These are phyloP conservation scores for Vigna trinervia DNA, from an alignment of 306 rosid species.

Conservation along the genomic window DNA sequence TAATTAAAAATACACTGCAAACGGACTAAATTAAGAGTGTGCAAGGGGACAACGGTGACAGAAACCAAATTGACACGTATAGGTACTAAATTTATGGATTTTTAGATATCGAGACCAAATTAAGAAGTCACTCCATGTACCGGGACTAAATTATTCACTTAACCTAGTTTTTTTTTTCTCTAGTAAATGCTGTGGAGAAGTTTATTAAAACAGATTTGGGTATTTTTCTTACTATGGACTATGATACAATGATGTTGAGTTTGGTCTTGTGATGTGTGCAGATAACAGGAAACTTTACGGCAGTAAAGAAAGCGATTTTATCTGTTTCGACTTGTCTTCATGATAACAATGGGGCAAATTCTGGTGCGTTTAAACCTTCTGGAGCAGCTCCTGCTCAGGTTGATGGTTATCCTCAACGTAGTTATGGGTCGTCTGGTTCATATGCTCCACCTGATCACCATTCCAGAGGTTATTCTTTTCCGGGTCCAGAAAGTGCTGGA, in stretches of 20 bases:
- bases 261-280: conserved; percentile 51
- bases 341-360: conserved; percentile 58
- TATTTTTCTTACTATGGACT: no score
- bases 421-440: conserved; percentile 47
- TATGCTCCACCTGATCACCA: conserved; percentile 60
- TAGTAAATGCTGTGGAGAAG: no score
- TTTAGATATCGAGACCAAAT: no score
- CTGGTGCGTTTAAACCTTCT: conserved; percentile 57
- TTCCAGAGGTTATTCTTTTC: conserved; percentile 63
- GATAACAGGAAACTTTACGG: conserved; percentile 68
- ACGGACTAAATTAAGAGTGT: no score
- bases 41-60: no score
- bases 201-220: no score
- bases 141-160: no score
- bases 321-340: conserved; percentile 72
- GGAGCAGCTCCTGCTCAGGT: conserved; percentile 50
- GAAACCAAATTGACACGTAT: no score
- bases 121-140: no score
- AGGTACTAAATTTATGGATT: no score
- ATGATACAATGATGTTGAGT: conserved; percentile 9
- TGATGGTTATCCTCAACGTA: conserved; percentile 60
- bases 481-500: conserved; percentile 64
- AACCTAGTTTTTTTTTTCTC: no score
- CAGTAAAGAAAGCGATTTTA: conserved; percentile 80
- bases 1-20: no score